Conservation (phyloP, 192 early-diverging fungal genomes). For the Globomyces pollinis-pini region DNA sequence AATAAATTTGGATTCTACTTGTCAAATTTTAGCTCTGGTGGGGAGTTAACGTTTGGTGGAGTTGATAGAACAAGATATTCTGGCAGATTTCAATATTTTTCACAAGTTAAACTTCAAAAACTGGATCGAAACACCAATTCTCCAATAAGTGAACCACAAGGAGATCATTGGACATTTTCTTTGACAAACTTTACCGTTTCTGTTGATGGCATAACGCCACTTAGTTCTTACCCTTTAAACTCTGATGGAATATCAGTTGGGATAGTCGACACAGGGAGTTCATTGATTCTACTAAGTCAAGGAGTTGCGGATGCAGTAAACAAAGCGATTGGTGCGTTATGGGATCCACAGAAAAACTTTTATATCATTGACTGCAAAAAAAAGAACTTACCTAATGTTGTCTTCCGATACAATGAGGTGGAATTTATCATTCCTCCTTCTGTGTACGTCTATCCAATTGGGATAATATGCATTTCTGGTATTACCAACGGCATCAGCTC, state of each 20-base stretch:
- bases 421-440: background rate
- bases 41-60: conserved; percentile 9
- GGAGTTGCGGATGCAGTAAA: conserved; percentile 15
- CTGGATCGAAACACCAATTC: too few relatives aligned
- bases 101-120: too few relatives aligned
- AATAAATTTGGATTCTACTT: conserved; percentile 8
- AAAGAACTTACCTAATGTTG: background rate
- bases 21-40: background rate
- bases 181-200: too few relatives aligned
- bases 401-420: background rate
- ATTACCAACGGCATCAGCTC: conserved; percentile 20
- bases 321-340: conserved; percentile 24
- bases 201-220: too few relatives aligned
- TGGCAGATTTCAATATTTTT: conserved; percentile 5
- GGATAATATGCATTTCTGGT: conserved; percentile 19
- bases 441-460: conserved; percentile 13
- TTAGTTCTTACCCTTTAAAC: too few relatives aligned
- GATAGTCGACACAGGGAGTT: conserved; percentile 34
- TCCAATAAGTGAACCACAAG: too few relatives aligned
- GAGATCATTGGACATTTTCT: background rate
- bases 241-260: too few relatives aligned
- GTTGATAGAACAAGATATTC: conserved; percentile 1
- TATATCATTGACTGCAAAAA: conserved; percentile 4
- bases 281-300: conserved; percentile 16
- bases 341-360: background rate